These are phyloP conservation scores for Globisporangium perplexum DNA, from an alignment of 352 stramenopile genomes.

Conservation along the genomic window DNA sequence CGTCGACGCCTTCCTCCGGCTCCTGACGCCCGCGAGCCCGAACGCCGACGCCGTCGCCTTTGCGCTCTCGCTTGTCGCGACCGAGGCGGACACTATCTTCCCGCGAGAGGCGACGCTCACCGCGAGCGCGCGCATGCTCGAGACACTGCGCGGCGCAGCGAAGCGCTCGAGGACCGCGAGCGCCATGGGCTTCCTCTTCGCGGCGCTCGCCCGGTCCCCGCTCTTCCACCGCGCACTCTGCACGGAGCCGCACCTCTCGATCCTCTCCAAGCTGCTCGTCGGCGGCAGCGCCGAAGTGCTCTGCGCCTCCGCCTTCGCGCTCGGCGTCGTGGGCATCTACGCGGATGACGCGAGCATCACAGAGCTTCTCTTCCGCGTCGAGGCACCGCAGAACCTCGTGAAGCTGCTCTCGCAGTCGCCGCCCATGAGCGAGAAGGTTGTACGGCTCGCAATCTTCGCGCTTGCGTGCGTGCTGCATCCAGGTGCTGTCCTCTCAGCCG, in stretches of 20 bases:
- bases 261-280: constrained; percentile 60
- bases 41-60: constrained; percentile 46
- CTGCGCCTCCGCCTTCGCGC: constrained; percentile 37
- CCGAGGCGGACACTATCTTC: constrained; percentile 48
- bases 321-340: constrained; percentile 39
- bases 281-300: constrained; percentile 48
- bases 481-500: constrained; percentile 14
- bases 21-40: constrained; percentile 35
- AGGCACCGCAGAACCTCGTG: constrained; percentile 36
- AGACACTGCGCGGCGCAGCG: constrained; percentile 54
- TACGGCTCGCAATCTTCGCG: constrained; percentile 40
- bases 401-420: constrained; percentile 27
- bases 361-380: constrained; percentile 44
- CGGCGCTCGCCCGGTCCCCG: constrained; percentile 41
- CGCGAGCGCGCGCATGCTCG: constrained; percentile 38
- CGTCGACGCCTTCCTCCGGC: constrained; percentile 47
- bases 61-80: constrained; percentile 49
- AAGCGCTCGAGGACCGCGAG: constrained; percentile 52
- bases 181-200: constrained; percentile 51
- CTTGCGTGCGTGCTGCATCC: constrained; percentile 30
- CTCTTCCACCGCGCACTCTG: constrained; percentile 44
- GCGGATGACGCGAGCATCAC: constrained; percentile 27
- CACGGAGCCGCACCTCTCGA: constrained; percentile 47
- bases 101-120: constrained; percentile 33
- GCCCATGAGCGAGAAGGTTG: constrained; percentile 27